Percentiles rank a stretch among this genome's conserved stretches.
These are phyloP conservation scores for Blastobotrys niveus DNA, from an alignment of 1,139 yeast species.

Conservation along the genomic window DNA sequence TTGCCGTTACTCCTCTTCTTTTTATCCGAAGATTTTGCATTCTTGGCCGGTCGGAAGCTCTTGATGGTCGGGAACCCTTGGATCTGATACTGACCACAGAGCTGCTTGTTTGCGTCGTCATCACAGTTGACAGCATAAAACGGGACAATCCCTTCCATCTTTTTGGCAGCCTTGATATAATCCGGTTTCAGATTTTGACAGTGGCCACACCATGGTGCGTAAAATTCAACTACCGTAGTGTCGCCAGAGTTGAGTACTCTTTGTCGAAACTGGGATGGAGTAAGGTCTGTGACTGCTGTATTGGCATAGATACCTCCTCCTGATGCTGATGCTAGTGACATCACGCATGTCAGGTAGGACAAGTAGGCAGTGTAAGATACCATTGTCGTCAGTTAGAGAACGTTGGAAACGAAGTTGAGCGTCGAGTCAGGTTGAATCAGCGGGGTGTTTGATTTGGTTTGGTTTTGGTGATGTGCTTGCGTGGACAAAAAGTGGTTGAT, in stretches of 20 bases:
- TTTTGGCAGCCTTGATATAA: constrained; percentile 58
- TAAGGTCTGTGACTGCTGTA: constrained; percentile 49
- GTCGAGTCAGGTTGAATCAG: no score
- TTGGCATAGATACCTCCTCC: no score
- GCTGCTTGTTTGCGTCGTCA: constrained; percentile 51
- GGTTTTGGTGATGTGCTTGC: no score
- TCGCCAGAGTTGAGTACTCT: constrained; percentile 65
- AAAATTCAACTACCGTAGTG: constrained; percentile 80
- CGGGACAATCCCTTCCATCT: constrained; percentile 54
- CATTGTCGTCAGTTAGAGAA: no score
- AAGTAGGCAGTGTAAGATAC: no score
- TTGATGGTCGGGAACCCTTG: constrained; percentile 78
- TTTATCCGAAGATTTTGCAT: no score
- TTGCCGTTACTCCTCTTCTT: background rate
- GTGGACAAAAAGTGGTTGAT: no score
- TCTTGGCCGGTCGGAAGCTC: constrained; percentile 62
- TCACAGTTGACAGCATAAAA: constrained; percentile 91
- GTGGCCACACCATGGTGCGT: constrained; percentile 97
- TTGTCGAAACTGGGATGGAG: constrained; percentile 51
- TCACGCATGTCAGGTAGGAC: no score
- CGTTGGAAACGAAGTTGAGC: no score
- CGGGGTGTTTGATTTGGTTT: no score
- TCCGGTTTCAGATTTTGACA: constrained; percentile 66
- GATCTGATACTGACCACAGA: constrained; percentile 64
- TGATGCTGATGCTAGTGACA: no score